Conservation (phyloP, 106 monocot species). For the Cymbidium sinense region DNA sequence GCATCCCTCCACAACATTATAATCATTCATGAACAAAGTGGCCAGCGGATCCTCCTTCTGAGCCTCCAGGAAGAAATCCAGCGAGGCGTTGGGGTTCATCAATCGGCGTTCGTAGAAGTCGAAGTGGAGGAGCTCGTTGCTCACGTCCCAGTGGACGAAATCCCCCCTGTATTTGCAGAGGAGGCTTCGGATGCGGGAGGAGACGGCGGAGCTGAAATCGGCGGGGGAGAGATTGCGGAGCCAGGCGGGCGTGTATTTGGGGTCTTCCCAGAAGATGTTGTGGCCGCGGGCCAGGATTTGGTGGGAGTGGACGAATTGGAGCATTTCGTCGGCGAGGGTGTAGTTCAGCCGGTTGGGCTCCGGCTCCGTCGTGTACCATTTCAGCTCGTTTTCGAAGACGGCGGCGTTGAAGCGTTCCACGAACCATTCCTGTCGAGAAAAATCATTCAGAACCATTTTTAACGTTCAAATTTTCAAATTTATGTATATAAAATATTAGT, state of each 20-base stretch:
- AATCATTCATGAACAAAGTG: constrained; percentile 93
- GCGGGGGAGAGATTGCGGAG: constrained; percentile 58
- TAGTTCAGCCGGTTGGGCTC: constrained; percentile 61
- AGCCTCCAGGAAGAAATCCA: constrained; percentile 62
- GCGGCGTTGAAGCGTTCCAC: constrained; percentile 77
- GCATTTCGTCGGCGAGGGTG: constrained; percentile 66
- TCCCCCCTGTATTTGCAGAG: constrained; percentile 75
- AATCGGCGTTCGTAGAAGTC: constrained; percentile 86
- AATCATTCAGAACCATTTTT: too few relatives aligned
- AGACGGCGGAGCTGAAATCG: constrained; percentile 54
- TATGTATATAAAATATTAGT: too few relatives aligned
- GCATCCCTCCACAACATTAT: constrained; percentile 90
- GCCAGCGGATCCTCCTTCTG: constrained; percentile 64
- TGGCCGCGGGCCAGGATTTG: constrained; percentile 68
- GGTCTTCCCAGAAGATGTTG: constrained; percentile 99
- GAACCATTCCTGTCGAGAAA: constrained; percentile 61
- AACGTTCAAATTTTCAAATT: too few relatives aligned
- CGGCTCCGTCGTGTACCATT: constrained; percentile 90
- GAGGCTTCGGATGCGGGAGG: constrained; percentile 56
- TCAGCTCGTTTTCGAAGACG: constrained; percentile 97
- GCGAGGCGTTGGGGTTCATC: constrained; percentile 47
- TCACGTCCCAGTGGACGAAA: constrained; percentile 97
- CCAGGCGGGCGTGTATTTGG: constrained; percentile 73
- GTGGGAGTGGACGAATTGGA: constrained; percentile 58
- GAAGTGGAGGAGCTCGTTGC: constrained; percentile 95